A percentile compares a stretch with the other conserved stretches of the same genome.
These are phyloP conservation scores for Scutellaria barbata DNA, from an alignment of 257 asterid genomes.

Conservation along the genomic window DNA sequence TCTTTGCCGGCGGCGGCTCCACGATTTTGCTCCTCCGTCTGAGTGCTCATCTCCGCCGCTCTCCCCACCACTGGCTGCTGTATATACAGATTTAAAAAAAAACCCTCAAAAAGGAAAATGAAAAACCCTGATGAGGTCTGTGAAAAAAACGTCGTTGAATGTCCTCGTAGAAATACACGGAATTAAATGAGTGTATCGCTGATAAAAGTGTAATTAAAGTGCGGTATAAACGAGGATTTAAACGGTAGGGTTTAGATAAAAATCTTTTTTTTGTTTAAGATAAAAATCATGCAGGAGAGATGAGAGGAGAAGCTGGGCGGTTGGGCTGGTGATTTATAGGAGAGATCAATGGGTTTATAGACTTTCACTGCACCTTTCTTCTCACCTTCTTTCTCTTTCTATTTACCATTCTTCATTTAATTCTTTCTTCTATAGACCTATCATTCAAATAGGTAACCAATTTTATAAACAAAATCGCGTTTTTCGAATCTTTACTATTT, in stretches of 20 bases:
- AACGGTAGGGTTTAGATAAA: too few species aligned
- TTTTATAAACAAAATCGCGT: too few species aligned
- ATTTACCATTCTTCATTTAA: too few species aligned
- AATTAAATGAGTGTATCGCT: too few species aligned
- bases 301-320: conserved; percentile 28
- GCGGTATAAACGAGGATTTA: too few species aligned
- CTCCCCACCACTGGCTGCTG: neutral
- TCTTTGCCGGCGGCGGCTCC: conserved; percentile 1
- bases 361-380: neutral
- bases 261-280: too few species aligned
- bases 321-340: neutral
- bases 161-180: conserved; percentile 15
- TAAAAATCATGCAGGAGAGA: conserved; percentile 14
- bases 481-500: too few species aligned
- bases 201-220: too few species aligned
- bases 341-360: neutral
- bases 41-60: conserved; percentile 33
- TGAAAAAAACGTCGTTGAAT: neutral
- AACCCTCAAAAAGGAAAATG: neutral
- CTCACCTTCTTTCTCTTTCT: neutral
- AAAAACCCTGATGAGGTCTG: neutral
- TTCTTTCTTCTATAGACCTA: too few species aligned
- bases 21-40: conserved; percentile 28
- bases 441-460: too few species aligned
- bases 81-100: neutral